phyloP scores from a whole-genome alignment of 1,139 yeast species.

The Trichomonascaceae sp. region DNA sequence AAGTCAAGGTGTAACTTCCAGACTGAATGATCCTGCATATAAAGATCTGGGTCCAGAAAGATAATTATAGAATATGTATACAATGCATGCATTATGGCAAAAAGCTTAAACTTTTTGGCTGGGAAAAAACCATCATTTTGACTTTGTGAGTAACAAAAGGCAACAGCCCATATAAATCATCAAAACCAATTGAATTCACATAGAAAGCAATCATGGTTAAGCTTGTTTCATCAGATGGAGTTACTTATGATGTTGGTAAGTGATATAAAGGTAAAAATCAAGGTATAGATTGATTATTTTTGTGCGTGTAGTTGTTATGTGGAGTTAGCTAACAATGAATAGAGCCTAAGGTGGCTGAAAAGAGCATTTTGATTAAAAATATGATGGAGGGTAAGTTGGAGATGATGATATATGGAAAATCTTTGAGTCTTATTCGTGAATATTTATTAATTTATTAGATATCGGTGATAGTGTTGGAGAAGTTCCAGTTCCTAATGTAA shows the following conservation, averaged over 20 bases:
- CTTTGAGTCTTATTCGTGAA: too few species aligned
- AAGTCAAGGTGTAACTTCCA: slow-evolving; percentile 14
- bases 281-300: background rate
- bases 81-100: background rate
- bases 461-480: slow-evolving; percentile 64
- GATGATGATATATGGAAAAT: background rate
- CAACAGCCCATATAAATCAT: background rate
- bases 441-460: slow-evolving; percentile 23
- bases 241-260: slow-evolving; percentile 36
- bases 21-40: slow-evolving; percentile 19
- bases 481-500: slow-evolving; percentile 87
- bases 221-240: slow-evolving; percentile 38
- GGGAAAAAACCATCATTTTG: background rate
- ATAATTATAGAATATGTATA: background rate
- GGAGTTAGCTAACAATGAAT: slow-evolving; percentile 25
- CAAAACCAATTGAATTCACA: background rate
- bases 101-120: background rate
- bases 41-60: slow-evolving; percentile 10
- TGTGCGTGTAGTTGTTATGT: background rate
- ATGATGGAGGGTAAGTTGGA: slow-evolving; percentile 63
- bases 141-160: background rate
- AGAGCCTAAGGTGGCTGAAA: slow-evolving; percentile 82
- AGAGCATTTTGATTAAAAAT: slow-evolving; percentile 81
- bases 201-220: slow-evolving; percentile 26
- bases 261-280: slow-evolving; percentile 6